phyloP scores from a whole-genome alignment of 164 flowering plant species.

The Stephania japonica region DNA sequence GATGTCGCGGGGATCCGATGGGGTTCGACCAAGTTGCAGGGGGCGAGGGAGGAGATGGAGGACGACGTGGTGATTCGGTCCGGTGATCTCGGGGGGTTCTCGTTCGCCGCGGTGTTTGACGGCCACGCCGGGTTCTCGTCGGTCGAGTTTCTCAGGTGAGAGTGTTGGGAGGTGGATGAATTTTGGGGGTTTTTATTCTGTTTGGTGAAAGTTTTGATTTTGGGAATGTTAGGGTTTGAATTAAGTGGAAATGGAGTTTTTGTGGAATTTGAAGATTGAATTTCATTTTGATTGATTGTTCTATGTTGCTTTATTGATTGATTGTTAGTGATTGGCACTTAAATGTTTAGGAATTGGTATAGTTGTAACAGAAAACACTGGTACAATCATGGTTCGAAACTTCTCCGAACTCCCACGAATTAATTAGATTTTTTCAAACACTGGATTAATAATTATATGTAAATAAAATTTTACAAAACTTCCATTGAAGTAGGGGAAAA shows the following conservation, averaged over 20 bases:
- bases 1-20: conserved; percentile 54
- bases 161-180: not conserved
- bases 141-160: conserved; percentile 68
- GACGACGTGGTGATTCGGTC: conserved; percentile 64
- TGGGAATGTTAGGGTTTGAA: not conserved
- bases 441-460: too few relatives aligned
- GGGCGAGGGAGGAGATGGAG: conserved; percentile 88
- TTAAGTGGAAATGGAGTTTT: not conserved
- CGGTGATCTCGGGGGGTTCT: conserved; percentile 58
- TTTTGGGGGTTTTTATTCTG: not conserved
- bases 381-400: too few relatives aligned
- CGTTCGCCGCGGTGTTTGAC: conserved; percentile 91
- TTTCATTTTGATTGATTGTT: too few relatives aligned
- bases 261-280: too few relatives aligned
- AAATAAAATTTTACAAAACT: too few relatives aligned
- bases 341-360: too few relatives aligned
- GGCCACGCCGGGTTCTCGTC: conserved; percentile 91
- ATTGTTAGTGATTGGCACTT: too few relatives aligned
- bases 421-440: too few relatives aligned
- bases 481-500: too few relatives aligned
- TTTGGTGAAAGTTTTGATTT: not conserved
- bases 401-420: too few relatives aligned
- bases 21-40: conserved; percentile 67
- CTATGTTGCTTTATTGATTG: too few relatives aligned
- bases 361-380: too few relatives aligned